Base-by-base conservation (phyloP, 495 filamentous ascomycete species). In the Aspergillus sparsus region DNA sequence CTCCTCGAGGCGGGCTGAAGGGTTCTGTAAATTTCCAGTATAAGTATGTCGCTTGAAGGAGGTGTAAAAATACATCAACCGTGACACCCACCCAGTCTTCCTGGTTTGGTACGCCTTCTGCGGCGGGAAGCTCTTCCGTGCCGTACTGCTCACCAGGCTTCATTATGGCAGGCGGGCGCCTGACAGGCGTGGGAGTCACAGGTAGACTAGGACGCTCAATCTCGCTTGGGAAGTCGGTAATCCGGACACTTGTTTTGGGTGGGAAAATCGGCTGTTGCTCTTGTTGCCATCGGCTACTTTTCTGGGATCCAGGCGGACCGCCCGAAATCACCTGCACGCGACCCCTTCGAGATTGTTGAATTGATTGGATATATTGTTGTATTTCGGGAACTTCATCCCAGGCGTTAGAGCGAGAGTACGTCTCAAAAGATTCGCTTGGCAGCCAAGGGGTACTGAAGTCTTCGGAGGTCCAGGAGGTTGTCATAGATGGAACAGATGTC, bases 341-440 rank as follows among this genome's bases (percentile, higher is more conserved):
- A 50, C 75, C 82, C 42, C 80, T 83, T 50, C 85, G 87, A 57
- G 84, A 75, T 68, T 85, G 84, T 62, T 87, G 84, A 32, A 93
- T 74, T 44, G 81, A 79, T 53, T 88, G 85, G 50, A 93, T 88
- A 68, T 94, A 96, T 49, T 82, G 80, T 59, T 91, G 84, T 63
- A 97, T 97, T 55, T 89, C 83, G 3, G 89, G 89, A 31, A 91
- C 83, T 36, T 89, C 88, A 64, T 97, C 92, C 92, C 92, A 97
- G 44, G 89, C 91, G 71, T 97, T 97, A 41, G 80, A 81, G 68
- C 84, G 77, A 57, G 81, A 82, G 66, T 88, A 90, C 60, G 75
- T 73, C 51, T 83, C 74, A 84, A 86, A 94, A 9, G 85, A 77
- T 53, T 85, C 79, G 7, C 80, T 62, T 44, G 79, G 70, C 37